Conservation (phyloP, 2,329 filamentous ascomycete species). For the Microdochium trichocladiopsis region DNA sequence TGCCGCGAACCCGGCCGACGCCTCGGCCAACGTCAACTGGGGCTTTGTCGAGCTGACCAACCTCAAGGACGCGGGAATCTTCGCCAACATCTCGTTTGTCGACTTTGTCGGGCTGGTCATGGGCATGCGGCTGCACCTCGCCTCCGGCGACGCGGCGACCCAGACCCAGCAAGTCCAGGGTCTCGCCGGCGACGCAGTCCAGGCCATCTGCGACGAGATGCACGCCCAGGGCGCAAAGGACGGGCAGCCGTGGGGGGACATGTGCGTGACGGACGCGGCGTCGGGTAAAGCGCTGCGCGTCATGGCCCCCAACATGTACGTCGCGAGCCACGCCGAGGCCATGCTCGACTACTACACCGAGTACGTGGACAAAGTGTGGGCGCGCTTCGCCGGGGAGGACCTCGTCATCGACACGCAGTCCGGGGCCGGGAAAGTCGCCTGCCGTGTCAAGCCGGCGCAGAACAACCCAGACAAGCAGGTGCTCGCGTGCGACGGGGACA, state of each 20-base stretch:
- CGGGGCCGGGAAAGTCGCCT: slow-evolving; percentile 28
- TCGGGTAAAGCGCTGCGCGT: slow-evolving; percentile 32
- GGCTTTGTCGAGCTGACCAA: slow-evolving; percentile 43
- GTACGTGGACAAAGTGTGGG: slow-evolving; percentile 41
- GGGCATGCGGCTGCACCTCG: slow-evolving; percentile 36
- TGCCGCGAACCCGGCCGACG: slow-evolving; percentile 32
- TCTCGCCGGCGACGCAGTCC: slow-evolving; percentile 25
- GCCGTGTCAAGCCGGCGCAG: slow-evolving; percentile 25
- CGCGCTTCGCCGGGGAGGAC: slow-evolving; percentile 25
- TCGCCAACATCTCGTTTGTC: slow-evolving; percentile 42
- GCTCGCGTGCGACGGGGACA: slow-evolving; percentile 32
- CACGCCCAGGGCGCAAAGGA: slow-evolving; percentile 27
- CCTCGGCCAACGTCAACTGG: slow-evolving; percentile 36
- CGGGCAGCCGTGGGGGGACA: slow-evolving; percentile 32
- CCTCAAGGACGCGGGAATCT: slow-evolving; percentile 28
- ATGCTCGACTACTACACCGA: slow-evolving; percentile 33
- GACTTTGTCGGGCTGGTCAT: slow-evolving; percentile 44
- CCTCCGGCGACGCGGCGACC: slow-evolving; percentile 14
- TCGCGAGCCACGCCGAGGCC: slow-evolving; percentile 21
- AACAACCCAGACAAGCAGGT: background rate
- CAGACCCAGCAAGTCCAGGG: slow-evolving; percentile 30
- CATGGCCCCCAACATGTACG: slow-evolving; percentile 34
- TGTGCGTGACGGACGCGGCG: slow-evolving; percentile 29
- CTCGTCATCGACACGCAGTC: slow-evolving; percentile 37
- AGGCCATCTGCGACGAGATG: slow-evolving; percentile 32